phyloP scores from a whole-genome alignment of 2,329 filamentous ascomycete species.

The Arthrobotrys megalospora region DNA sequence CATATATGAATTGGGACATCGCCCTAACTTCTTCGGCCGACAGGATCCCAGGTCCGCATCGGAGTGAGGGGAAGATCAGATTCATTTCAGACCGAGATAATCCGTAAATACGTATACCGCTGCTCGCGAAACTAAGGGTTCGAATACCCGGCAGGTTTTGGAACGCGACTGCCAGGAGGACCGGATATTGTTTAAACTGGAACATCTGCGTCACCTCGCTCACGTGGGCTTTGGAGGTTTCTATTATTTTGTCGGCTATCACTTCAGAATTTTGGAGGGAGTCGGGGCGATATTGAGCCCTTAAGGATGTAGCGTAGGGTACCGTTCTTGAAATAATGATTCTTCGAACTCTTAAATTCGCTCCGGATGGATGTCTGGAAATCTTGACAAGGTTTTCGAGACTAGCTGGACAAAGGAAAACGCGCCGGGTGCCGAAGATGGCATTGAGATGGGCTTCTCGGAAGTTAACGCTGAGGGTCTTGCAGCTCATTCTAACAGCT shows the following conservation, averaged over 20 bases:
- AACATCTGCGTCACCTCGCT: background rate
- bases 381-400: constrained; percentile 36
- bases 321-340: background rate
- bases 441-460: constrained; percentile 21
- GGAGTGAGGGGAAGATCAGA: constrained; percentile 13
- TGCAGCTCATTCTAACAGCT: constrained; percentile 36
- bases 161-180: background rate
- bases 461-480: background rate
- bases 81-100: constrained; percentile 16
- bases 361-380: constrained; percentile 9
- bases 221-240: background rate
- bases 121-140: background rate
- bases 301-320: constrained; percentile 3
- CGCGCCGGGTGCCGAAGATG: constrained; percentile 2
- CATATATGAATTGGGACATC: background rate
- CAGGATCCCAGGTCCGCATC: background rate
- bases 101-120: too few relatives aligned
- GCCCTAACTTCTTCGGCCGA: background rate
- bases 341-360: constrained; percentile 6
- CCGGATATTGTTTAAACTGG: background rate
- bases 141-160: constrained; percentile 25
- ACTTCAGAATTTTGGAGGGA: background rate
- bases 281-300: too few relatives aligned
- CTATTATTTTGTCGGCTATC: background rate
- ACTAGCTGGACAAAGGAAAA: constrained; percentile 8